phyloP scores from a whole-genome alignment of 106 monocot species.

The Dioscorea zingiberensis region DNA sequence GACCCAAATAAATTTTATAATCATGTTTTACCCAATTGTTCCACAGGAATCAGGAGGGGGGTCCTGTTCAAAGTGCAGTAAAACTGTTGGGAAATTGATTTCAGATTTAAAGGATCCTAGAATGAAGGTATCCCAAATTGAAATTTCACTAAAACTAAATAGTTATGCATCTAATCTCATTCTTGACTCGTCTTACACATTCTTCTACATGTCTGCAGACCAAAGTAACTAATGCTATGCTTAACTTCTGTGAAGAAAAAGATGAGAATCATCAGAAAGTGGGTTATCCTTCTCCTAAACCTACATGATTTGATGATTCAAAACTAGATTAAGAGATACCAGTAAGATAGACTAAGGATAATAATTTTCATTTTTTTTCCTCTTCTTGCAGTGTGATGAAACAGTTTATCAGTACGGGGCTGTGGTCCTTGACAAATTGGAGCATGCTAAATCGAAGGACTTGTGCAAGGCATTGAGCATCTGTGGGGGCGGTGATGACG shows the following conservation, averaged over 20 bases:
- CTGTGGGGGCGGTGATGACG: too few species aligned
- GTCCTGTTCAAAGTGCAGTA: not conserved
- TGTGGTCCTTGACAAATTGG: too few species aligned
- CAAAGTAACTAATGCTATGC: not conserved
- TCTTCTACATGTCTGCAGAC: not conserved
- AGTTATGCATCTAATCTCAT: not conserved
- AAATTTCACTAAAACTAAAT: not conserved
- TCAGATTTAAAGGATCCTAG: not conserved
- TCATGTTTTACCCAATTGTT: not conserved
- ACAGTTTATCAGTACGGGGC: too few species aligned
- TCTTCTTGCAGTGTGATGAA: too few species aligned
- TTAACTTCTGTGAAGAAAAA: not conserved
- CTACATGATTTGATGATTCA: too few species aligned
- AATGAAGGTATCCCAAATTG: not conserved
- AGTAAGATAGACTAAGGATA: too few species aligned
- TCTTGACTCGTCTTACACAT: not conserved
- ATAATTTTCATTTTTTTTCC: too few species aligned
- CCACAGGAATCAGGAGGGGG: not conserved
- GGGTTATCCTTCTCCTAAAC: too few species aligned
- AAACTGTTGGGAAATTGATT: not conserved
- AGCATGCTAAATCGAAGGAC: too few species aligned
- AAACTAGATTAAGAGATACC: too few species aligned
- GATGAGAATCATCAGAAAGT: not conserved
- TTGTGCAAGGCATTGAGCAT: too few species aligned
- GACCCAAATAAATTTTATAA: not conserved